Evolutionary conservation across 257 asterid genomes (phyloP), one percentile per base, ranked within the genome.

Genomic region (Henckelia pumila): DNA sequence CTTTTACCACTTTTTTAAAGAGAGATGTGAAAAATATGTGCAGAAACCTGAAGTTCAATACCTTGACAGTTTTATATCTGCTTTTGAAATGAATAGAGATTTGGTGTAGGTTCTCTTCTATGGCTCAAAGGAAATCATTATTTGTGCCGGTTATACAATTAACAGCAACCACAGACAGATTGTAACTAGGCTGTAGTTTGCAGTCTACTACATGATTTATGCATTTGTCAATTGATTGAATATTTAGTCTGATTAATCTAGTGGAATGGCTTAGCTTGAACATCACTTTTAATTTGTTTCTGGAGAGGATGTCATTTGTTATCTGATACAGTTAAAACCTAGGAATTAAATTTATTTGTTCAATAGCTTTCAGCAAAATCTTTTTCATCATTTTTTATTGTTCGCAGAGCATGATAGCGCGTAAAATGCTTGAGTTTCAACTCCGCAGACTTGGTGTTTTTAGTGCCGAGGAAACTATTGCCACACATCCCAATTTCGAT

Each of bases 401-500:
- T 23, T 63, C 76, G 77, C 83, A 94, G 99, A 94, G 96, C 84
- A 83, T 91, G 93, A 78, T 91, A 72, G 98, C 96, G 59, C 86
- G 96, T 28, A 94, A 86, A 86, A 84, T 81, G 85, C 75, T 94
- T 84, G 99, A 94, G 81, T 79, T 84, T 74, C 99, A 91, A 76
- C 90, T 94, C 35, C 89, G 91, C 77, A 83, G 99, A 78, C 87
- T 91, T 70, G 99, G 96, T 70, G 53, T 77, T 74, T 91, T 94
- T 64, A 69, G 66, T 70, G 92, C 79, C 40, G 86, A 77, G 7
- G 99, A 94, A 76, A 82, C 89, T 50, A 82, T 94, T 69, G 80
- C 71, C 49, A 58, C 81, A 53, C 93, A 94, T 80, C 83, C 88
- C 40, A 78, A 84, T 67, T 80, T 94, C 50, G 99, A 94, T 22